Evolutionary conservation across 805 yeast species (phyloP).

Genomic region (Candida tibetensis): DNA sequence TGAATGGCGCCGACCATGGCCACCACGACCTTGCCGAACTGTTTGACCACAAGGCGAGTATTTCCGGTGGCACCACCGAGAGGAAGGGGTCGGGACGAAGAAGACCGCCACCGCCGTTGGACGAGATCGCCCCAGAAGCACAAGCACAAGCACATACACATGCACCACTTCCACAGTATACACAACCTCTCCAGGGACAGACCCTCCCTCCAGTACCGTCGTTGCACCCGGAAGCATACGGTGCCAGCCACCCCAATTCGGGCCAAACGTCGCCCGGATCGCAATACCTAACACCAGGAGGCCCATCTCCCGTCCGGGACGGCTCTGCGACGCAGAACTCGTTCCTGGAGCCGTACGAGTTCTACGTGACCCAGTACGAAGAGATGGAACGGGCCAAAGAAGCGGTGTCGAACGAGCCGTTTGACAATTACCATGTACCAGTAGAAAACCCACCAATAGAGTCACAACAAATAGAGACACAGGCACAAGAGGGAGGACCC

Average conservation of each 20-base stretch:
- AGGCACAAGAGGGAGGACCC: no score
- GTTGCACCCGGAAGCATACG: neutral
- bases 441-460: no score
- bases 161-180: neutral
- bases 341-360: slow-evolving; percentile 27
- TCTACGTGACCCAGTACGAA: slow-evolving; percentile 21
- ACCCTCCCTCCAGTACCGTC: neutral
- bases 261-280: neutral
- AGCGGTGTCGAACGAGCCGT: slow-evolving; percentile 21
- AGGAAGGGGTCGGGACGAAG: neutral
- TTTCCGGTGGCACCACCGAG: neutral
- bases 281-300: slow-evolving; percentile 2
- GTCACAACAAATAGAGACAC: no score
- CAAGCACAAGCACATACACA: neutral
- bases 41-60: slow-evolving; percentile 4
- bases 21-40: neutral
- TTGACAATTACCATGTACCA: slow-evolving; percentile 20
- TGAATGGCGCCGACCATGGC: slow-evolving; percentile 9
- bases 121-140: neutral
- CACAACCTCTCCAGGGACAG: no score
- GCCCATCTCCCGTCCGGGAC: neutral
- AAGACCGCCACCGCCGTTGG: slow-evolving; percentile 8
- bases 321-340: neutral
- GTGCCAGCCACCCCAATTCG: neutral
- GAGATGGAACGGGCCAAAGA: slow-evolving; percentile 7